phyloP scores from a whole-genome alignment of 352 stramenopile species.

The Phytophthora agathidicida region DNA sequence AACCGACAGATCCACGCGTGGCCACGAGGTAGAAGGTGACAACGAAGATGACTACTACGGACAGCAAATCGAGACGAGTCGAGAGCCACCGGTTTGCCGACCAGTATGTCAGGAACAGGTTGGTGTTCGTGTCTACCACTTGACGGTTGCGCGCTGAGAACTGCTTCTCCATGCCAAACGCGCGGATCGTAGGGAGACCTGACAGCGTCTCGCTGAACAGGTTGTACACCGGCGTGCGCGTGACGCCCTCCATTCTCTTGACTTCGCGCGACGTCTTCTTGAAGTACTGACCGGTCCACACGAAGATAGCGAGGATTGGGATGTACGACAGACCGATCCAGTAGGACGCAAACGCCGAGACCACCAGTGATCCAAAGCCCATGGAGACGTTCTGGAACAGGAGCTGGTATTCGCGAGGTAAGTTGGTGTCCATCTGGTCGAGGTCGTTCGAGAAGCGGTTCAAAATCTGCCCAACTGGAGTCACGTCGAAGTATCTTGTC shows the following conservation, averaged over 20 bases:
- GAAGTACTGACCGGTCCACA: conserved; percentile 81
- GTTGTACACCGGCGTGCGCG: no score
- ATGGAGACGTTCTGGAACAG: no score
- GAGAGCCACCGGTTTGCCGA: conserved; percentile 90
- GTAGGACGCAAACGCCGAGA: conserved; percentile 40
- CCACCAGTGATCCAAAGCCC: conserved; percentile 34
- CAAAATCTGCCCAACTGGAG: no score
- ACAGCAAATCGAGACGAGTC: conserved; percentile 85
- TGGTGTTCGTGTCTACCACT: conserved; percentile 44
- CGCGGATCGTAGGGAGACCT: conserved; percentile 92
- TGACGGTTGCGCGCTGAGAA: conserved; percentile 41
- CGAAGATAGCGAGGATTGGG: conserved; percentile 56
- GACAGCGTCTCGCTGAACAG: conserved; percentile 92
- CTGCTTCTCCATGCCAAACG: conserved; percentile 48
- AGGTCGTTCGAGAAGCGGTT: conserved; percentile 62
- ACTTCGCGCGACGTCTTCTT: conserved; percentile 82
- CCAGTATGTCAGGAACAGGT: conserved; percentile 49
- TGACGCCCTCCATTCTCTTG: conserved; percentile 93
- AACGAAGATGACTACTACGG: conserved; percentile 85
- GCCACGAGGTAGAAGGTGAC: conserved; percentile 88
- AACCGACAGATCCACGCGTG: conserved; percentile 32
- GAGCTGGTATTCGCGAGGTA: conserved; percentile 44
- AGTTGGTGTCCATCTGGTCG: conserved; percentile 48
- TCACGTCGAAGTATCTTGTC: no score
- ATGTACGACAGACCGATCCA: conserved; percentile 54